Conservation (phyloP, 2,329 filamentous ascomycete species). For the Thelonectria olida region DNA sequence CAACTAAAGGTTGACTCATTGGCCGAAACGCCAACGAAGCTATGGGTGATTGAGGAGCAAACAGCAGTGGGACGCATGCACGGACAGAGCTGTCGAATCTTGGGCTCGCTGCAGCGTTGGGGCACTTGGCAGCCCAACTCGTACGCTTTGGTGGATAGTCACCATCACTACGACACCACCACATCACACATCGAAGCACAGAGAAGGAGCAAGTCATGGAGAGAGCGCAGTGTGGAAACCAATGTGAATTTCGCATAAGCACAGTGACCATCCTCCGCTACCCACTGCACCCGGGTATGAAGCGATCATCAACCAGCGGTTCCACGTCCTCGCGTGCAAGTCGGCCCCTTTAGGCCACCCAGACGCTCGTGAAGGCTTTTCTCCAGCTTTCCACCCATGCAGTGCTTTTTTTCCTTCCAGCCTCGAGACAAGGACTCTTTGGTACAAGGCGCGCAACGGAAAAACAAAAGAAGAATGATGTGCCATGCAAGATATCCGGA, state of each 20-base stretch:
- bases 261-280: conserved; percentile 59
- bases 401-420: conserved; percentile 55
- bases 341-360: conserved; percentile 47
- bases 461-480: conserved; percentile 59
- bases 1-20: conserved; percentile 3
- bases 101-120: too few relatives aligned
- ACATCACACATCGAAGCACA: conserved; percentile 28
- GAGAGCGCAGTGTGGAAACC: conserved; percentile 56
- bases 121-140: too few relatives aligned
- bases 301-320: conserved; percentile 70
- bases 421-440: conserved; percentile 53
- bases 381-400: conserved; percentile 68
- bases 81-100: too few relatives aligned
- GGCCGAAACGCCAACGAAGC: not conserved
- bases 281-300: conserved; percentile 65
- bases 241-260: conserved; percentile 68
- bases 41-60: too few relatives aligned
- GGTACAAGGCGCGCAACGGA: conserved; percentile 56
- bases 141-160: not conserved
- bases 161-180: conserved; percentile 8
- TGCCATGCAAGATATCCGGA: conserved; percentile 84
- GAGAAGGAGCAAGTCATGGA: conserved; percentile 11
- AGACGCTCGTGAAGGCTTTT: conserved; percentile 66
- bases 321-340: conserved; percentile 68
- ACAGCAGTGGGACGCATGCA: too few relatives aligned